Percentiles rank a stretch among this genome's conserved stretches.
These are phyloP conservation scores for Kalmusia sp. DNA, from an alignment of 2,329 filamentous ascomycete species.

Conservation along the genomic window DNA sequence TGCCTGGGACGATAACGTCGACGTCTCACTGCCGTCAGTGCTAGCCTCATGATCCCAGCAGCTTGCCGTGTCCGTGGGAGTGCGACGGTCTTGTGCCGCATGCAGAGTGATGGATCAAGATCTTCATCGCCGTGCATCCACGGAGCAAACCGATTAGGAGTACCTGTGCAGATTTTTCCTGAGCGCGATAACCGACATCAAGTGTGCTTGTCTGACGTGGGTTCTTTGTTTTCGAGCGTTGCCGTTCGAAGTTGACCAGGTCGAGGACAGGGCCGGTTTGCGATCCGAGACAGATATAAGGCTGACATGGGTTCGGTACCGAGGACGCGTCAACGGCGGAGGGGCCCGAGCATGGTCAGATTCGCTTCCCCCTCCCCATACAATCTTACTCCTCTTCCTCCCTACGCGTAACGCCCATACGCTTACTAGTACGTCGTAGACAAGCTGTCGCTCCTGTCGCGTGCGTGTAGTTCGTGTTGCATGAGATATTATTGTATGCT, in stretches of 20 bases:
- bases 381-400: background rate
- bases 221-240: background rate
- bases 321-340: conserved; percentile 9
- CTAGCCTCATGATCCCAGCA: background rate
- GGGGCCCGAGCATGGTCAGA: conserved; percentile 8
- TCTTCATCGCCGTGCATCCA: no score
- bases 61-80: background rate
- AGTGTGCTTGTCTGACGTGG: background rate
- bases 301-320: conserved; percentile 4
- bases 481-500: background rate
- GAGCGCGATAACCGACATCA: no score
- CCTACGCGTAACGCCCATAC: background rate
- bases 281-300: conserved; percentile 5
- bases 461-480: background rate
- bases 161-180: no score
- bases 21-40: background rate
- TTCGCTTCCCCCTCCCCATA: background rate
- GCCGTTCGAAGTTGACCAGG: background rate
- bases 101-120: background rate
- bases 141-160: no score
- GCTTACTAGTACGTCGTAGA: background rate
- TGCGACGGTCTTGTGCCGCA: background rate
- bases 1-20: no score
- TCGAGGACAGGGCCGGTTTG: conserved; percentile 1
- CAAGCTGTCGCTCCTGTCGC: background rate